Evolutionary conservation across 176 grass and related monocot genomes (phyloP).

Genomic region (Themeda triandra): DNA sequence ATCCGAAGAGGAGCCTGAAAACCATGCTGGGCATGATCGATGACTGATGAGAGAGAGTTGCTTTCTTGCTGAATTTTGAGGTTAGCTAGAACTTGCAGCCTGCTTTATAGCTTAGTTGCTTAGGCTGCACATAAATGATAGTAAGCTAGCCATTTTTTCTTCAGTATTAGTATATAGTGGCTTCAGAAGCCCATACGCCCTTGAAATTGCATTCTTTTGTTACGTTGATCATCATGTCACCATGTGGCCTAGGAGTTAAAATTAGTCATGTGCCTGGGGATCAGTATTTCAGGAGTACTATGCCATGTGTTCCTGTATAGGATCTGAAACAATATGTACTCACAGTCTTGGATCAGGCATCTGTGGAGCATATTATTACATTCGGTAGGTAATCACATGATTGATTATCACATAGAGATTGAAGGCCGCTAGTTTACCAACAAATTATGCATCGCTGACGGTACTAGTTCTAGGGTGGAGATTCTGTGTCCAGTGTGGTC

Average conservation of each 20-base stretch:
- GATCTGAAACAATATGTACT: not conserved
- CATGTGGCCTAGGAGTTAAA: not conserved
- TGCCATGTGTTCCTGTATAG: conserved; percentile 12
- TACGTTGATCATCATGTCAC: not conserved
- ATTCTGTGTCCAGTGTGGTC: not conserved
- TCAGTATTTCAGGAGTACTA: conserved; percentile 16
- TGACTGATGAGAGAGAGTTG: not conserved
- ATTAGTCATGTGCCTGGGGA: not conserved
- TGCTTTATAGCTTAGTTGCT: conserved; percentile 57
- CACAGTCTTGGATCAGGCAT: conserved; percentile 21
- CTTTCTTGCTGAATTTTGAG: conserved; percentile 20
- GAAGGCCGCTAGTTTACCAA: not conserved
- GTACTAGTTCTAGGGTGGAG: not conserved
- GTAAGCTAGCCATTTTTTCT: conserved; percentile 25
- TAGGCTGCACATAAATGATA: conserved; percentile 41
- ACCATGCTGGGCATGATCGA: conserved; percentile 24
- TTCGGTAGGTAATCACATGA: not conserved
- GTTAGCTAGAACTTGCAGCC: conserved; percentile 20
- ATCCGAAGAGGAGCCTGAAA: conserved; percentile 39
- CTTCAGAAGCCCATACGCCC: not conserved
- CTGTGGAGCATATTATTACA: not conserved
- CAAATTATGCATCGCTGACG: not conserved
- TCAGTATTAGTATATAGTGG: not conserved
- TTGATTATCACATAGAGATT: not conserved
- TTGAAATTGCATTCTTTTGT: conserved; percentile 19